Evolutionary conservation across 768 basidiomycete genomes (phyloP).

Genomic region (Panus rudis): DNA sequence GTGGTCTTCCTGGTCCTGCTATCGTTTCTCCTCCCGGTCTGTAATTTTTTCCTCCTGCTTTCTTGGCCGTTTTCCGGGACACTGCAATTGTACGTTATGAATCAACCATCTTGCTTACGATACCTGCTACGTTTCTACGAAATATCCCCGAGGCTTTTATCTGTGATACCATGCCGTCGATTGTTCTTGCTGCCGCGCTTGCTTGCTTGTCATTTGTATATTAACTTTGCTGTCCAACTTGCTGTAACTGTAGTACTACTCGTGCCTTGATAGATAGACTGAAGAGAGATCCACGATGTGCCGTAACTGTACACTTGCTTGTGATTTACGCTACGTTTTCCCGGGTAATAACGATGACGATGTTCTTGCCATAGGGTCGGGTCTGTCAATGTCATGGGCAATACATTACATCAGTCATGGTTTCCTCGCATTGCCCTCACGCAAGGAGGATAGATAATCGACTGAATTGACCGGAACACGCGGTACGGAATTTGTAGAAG

Average conservation of each 20-base stretch:
- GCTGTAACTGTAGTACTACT: neutral
- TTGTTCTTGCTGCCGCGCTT: neutral
- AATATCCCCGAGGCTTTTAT: neutral
- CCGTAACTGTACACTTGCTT: constrained; percentile 6
- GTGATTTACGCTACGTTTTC: constrained; percentile 3
- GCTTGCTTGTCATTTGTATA: constrained; percentile 2
- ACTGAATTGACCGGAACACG: constrained; percentile 8
- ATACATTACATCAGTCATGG: neutral
- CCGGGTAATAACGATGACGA: constrained; percentile 8
- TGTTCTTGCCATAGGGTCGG: constrained; percentile 1
- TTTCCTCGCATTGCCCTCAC: constrained; percentile 3
- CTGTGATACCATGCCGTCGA: neutral
- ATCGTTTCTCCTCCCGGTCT: constrained; percentile 15
- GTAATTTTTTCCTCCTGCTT: too few species aligned
- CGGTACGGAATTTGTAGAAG: constrained; percentile 4
- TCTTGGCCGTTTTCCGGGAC: too few species aligned
- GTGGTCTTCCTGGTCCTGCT: constrained; percentile 30
- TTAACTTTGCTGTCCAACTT: neutral
- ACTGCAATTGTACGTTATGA: too few species aligned
- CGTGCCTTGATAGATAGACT: constrained; percentile 8
- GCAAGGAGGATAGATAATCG: constrained; percentile 10
- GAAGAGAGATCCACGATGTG: constrained; percentile 1
- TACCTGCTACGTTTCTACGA: constrained; percentile 2
- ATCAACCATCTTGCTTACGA: neutral
- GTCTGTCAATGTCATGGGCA: neutral